Conservation (phyloP, 345 rosid genomes). For the Anastatica hierochuntica region DNA sequence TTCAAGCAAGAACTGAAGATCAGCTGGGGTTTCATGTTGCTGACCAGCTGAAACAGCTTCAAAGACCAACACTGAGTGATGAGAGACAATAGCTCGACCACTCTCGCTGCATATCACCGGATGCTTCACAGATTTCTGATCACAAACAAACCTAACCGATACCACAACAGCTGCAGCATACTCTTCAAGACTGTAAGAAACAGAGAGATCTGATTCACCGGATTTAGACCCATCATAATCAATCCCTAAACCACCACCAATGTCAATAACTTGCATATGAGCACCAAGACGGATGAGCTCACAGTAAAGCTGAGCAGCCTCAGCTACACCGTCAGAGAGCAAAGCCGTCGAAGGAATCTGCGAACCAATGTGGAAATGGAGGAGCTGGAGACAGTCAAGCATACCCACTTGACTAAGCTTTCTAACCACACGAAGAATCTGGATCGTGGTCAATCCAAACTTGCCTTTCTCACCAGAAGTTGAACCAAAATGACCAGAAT, state of each 20-base stretch:
- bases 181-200: slow-evolving; percentile 71
- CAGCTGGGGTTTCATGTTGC: slow-evolving; percentile 22
- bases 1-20: slow-evolving; percentile 48
- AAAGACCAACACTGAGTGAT: slow-evolving; percentile 72
- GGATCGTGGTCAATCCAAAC: background rate
- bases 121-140: slow-evolving; percentile 63
- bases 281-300: background rate
- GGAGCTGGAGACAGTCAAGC: background rate
- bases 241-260: background rate
- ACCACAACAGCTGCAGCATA: slow-evolving; percentile 80
- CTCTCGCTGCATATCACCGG: slow-evolving; percentile 90
- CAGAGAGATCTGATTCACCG: slow-evolving; percentile 66
- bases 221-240: background rate
- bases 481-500: background rate
- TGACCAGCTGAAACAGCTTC: slow-evolving; percentile 54
- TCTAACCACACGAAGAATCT: background rate
- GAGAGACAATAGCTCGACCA: slow-evolving; percentile 92
- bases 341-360: background rate
- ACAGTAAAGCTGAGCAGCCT: background rate
- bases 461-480: background rate
- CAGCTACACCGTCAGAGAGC: background rate
- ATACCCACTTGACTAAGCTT: background rate
- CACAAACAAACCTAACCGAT: slow-evolving; percentile 55
- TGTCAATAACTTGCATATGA: background rate
- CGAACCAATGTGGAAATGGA: background rate